Conservation (phyloP, 805 yeast genomes). For the Yarrowia porcina region DNA sequence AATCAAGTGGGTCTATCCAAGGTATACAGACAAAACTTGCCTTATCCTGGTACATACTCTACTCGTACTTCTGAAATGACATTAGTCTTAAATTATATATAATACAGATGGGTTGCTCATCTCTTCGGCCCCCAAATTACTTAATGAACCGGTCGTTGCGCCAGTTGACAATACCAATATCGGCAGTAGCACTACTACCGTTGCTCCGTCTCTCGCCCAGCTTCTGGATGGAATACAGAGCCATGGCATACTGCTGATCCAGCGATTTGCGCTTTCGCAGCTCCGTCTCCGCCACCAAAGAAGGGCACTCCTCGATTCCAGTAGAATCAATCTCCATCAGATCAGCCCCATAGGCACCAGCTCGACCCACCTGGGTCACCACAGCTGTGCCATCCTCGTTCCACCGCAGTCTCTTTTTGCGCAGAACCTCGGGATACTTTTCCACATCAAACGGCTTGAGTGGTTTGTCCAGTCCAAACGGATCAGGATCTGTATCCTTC, state of each 20-base stretch:
- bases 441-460: constrained; percentile 6
- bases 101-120: neutral
- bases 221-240: constrained; percentile 18
- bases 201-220: constrained; percentile 12
- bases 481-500: constrained; percentile 20
- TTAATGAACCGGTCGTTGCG: constrained; percentile 20
- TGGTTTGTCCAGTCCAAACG: constrained; percentile 14
- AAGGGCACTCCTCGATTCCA: neutral
- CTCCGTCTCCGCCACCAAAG: neutral
- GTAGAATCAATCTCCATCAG: neutral
- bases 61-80: neutral
- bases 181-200: constrained; percentile 22
- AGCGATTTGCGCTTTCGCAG: constrained; percentile 15
- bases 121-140: neutral
- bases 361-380: neutral
- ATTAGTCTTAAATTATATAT: constrained; percentile 7
- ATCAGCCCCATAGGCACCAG: constrained; percentile 22
- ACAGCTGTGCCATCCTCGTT: constrained; percentile 13
- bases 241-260: constrained; percentile 22
- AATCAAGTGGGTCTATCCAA: no score
- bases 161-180: constrained; percentile 21
- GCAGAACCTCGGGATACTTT: neutral
- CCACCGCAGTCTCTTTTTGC: constrained; percentile 16
- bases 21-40: no score
- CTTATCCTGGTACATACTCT: no score